These are phyloP conservation scores for Pseudogymnoascus sp. DNA, from an alignment of 2,329 filamentous ascomycete species.

Conservation along the genomic window DNA sequence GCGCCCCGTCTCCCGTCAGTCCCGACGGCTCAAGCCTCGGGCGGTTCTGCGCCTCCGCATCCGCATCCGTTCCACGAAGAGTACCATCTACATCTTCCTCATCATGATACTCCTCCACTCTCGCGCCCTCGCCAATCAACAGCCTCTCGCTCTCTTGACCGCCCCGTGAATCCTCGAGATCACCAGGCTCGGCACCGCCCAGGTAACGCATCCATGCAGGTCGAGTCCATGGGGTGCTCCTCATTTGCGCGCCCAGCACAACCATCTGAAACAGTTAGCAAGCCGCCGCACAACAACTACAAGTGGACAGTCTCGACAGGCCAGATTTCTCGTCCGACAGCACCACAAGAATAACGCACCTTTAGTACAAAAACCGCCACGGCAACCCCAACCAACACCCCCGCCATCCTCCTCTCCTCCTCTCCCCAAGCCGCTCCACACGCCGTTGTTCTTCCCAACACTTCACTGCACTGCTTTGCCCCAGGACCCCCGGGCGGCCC, in stretches of 20 bases:
- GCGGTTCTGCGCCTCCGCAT: conserved; percentile 10
- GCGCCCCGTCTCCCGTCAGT: conserved; percentile 16
- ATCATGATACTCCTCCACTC: conserved; percentile 5
- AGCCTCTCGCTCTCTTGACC: conserved; percentile 18
- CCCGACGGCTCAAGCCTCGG: conserved; percentile 22
- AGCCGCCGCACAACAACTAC: neutral
- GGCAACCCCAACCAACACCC: conserved; percentile 46
- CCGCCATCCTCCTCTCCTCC: conserved; percentile 44
- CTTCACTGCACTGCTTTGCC: conserved; percentile 35
- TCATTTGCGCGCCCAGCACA: conserved; percentile 21
- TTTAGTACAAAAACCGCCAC: conserved; percentile 46
- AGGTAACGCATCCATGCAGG: conserved; percentile 15
- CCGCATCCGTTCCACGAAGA: neutral
- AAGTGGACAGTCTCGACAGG: neutral
- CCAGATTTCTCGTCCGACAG: neutral
- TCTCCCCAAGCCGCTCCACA: conserved; percentile 50
- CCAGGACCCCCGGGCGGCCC: conserved; percentile 22
- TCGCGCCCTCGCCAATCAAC: conserved; percentile 20
- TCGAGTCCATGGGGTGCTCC: conserved; percentile 19
- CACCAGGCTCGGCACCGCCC: conserved; percentile 11
- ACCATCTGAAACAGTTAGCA: conserved; percentile 13
- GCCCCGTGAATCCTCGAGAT: conserved; percentile 12
- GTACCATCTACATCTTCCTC: conserved; percentile 20
- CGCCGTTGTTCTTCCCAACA: conserved; percentile 36
- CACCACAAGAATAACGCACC: conserved; percentile 31